phyloP scores from a whole-genome alignment of 2,329 filamentous ascomycete species.

The Blastomyces silverae region DNA sequence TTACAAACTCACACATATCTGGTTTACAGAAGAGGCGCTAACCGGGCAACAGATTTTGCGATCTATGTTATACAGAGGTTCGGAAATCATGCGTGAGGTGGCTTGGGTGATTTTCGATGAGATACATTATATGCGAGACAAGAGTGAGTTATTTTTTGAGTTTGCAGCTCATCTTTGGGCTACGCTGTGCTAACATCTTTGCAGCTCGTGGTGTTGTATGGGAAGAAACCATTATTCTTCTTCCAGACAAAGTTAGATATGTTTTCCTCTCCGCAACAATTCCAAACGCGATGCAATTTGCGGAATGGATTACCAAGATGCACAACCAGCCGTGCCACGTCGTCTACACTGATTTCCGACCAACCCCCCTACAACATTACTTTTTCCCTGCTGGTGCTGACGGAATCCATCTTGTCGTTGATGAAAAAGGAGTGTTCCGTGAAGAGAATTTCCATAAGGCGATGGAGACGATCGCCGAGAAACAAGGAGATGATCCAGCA shows the following conservation, averaged over 20 bases:
- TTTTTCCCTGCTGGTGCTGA: conserved; percentile 91
- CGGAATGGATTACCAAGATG: conserved; percentile 98
- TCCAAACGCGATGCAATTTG: conserved; percentile 97
- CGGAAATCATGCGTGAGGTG: conserved; percentile 98
- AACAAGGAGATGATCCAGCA: conserved; percentile 74
- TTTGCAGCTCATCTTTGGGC: not conserved
- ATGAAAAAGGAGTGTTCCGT: conserved; percentile 92
- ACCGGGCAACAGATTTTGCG: conserved; percentile 65
- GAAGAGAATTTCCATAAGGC: conserved; percentile 97
- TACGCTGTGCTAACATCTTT: not conserved
- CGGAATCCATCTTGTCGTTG: conserved; percentile 88
- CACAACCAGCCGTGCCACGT: conserved; percentile 97
- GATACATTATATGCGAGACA: conserved; percentile 97
- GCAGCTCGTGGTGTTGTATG: conserved; percentile 82
- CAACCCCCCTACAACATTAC: conserved; percentile 94
- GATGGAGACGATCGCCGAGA: conserved; percentile 82
- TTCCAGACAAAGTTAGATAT: conserved; percentile 97
- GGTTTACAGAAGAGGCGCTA: not conserved
- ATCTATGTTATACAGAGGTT: conserved; percentile 96
- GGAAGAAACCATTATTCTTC: conserved; percentile 97
- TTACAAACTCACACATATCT: conserved; percentile 13
- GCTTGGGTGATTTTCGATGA: conserved; percentile 98
- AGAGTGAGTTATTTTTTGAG: conserved; percentile 41
- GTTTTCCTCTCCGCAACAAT: conserved; percentile 98
- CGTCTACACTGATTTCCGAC: conserved; percentile 96